Evolutionary conservation across 2,329 filamentous ascomycete genomes (phyloP), one percentile per base, ranked within the genome.

Genomic region (Alternaria ethzedia): DNA sequence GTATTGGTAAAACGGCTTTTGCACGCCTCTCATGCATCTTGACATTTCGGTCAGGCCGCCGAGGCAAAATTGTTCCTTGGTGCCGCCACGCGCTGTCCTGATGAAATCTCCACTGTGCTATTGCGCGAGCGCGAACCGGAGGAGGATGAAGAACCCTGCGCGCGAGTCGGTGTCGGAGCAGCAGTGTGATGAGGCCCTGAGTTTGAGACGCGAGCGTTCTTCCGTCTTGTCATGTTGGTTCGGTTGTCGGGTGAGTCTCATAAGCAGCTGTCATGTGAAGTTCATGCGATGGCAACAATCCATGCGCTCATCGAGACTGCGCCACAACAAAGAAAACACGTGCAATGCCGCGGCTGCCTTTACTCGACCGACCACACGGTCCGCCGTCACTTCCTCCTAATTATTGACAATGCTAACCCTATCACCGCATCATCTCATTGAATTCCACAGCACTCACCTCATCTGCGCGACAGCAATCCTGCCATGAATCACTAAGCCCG

Each of bases 91-190:
- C 56, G 47, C 26, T 21, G 55, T 61, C 59, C 30, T 62, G 28
- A 20, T 30, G 49, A 54, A 63, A 63, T 59, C 43, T 63, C 60
- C 50, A 63, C 60, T 55, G 56, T 21, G 54, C 60, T 46, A 15
- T 36, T 32, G 56, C 56, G 56, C 50, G 32, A 59, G 56, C 56
- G 56, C 60, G 32, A 59, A 59, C 56, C 56, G 15, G 30, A 32
- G 5, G 28, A 50, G 28, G 30, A 58, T 13, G 56, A 58, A 58
- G 49, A 44, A 58, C 15, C 55, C 46, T 58, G 46, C 4, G 56
- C 10, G 44, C 26, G 43, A 47, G 43, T 26, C 13, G 11, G 17
- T 21, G 23, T 36, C 13, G 25, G 43, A 41, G 36, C 36, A 41
- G 36, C 36, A 41, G 36, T 41, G 9, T 17, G 36, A 41, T 41